A percentile compares a stretch with the other conserved stretches of the same genome.
These are phyloP conservation scores for Beauveria rudraprayagi DNA, from an alignment of 2,329 filamentous ascomycete species.

Conservation along the genomic window DNA sequence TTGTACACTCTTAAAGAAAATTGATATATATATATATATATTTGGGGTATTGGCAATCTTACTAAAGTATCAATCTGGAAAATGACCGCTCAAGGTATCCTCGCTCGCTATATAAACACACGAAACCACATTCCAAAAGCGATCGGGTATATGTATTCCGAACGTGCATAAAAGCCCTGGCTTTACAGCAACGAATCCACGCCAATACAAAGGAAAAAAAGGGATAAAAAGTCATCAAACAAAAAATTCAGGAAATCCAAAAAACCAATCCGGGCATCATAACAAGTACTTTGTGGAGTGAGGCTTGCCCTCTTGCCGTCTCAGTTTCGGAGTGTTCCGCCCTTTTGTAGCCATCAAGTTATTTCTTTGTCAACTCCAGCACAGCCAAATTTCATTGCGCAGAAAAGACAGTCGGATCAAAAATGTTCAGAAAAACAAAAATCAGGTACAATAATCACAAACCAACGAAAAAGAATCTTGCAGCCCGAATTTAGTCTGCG, in stretches of 20 bases:
- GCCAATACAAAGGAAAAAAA: background rate
- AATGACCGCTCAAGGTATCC: background rate
- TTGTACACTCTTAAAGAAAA: no score
- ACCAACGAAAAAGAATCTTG: background rate
- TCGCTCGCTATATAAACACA: slow-evolving; percentile 7
- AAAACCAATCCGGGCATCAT: background rate
- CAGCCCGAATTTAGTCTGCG: background rate
- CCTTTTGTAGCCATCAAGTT: slow-evolving; percentile 5
- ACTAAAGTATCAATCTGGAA: slow-evolving; percentile 5
- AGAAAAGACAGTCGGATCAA: background rate
- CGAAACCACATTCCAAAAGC: slow-evolving; percentile 1
- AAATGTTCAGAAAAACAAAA: background rate
- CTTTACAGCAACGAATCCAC: background rate
- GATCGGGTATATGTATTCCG: slow-evolving; percentile 15
- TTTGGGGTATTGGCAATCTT: background rate
- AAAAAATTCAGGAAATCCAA: background rate
- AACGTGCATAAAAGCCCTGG: slow-evolving; percentile 18
- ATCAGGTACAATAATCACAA: background rate
- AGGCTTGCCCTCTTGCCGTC: slow-evolving; percentile 12
- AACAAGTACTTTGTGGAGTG: slow-evolving; percentile 2
- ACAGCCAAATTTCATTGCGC: background rate
- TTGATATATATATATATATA: background rate
- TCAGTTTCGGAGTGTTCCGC: slow-evolving; percentile 13
- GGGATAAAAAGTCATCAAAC: background rate
- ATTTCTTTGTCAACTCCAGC: slow-evolving; percentile 9